Conservation (phyloP, 352 stramenopile species). For the Blastocystis sp. region DNA sequence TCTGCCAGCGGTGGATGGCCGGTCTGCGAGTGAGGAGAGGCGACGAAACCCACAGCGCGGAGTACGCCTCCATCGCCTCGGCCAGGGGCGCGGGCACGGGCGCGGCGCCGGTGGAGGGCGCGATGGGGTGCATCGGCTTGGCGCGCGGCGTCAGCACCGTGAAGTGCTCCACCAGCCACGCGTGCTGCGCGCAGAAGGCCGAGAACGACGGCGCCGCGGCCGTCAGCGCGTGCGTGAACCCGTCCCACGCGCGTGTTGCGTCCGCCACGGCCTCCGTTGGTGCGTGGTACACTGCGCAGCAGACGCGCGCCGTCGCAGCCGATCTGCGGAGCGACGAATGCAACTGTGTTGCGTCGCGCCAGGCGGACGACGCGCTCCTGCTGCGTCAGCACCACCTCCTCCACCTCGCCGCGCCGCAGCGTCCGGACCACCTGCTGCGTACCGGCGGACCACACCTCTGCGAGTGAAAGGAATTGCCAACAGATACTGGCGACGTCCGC, state of each 20-base stretch:
- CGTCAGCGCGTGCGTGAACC: not conserved
- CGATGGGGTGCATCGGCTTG: not conserved
- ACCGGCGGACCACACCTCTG: not conserved
- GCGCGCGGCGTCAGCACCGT: not conserved
- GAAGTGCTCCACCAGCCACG: slow-evolving; percentile 9
- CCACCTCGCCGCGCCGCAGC: not conserved
- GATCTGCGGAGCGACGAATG: not conserved
- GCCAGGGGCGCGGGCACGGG: not conserved
- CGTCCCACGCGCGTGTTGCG: not conserved
- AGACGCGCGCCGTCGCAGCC: slow-evolving; percentile 10
- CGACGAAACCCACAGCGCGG: not conserved
- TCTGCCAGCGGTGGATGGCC: slow-evolving; percentile 31
- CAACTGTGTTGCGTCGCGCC: slow-evolving; percentile 23
- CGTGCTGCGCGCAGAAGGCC: not conserved
- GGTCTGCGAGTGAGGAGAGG: not conserved
- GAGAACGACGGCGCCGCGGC: not conserved
- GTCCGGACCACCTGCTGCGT: not conserved
- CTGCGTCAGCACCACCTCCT: slow-evolving; percentile 13
- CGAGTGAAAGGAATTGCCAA: not conserved
- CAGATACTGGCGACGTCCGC: not conserved
- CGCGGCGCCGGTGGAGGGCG: not conserved
- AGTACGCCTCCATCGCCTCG: not conserved
- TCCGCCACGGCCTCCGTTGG: not conserved
- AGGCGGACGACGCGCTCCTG: slow-evolving; percentile 25
- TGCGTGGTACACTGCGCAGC: not conserved